Percentiles rank a stretch among this genome's conserved stretches.
Conservation (phyloP, 2,329 filamentous ascomycete species). For the Dactylellina drechsleri region DNA sequence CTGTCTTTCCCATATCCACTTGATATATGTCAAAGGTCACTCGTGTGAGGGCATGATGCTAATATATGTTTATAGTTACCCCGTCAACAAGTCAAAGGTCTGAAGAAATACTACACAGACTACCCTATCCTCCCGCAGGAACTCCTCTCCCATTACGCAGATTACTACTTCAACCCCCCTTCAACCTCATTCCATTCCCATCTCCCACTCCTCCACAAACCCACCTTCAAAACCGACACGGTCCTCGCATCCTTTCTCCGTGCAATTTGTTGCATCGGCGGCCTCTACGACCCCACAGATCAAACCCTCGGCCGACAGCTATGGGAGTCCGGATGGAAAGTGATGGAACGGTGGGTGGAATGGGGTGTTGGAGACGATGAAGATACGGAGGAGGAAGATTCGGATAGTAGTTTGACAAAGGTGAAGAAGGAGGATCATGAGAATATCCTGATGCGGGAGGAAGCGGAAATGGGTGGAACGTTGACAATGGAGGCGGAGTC, state of each 20-base stretch:
- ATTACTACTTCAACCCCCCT: slow-evolving; percentile 58
- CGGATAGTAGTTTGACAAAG: slow-evolving; percentile 42
- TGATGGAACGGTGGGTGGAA: slow-evolving; percentile 59
- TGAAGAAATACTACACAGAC: slow-evolving; percentile 54
- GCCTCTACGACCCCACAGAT: slow-evolving; percentile 58
- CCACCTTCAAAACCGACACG: slow-evolving; percentile 56
- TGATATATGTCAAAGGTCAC: not conserved
- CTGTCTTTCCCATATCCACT: not conserved
- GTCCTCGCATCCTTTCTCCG: slow-evolving; percentile 58
- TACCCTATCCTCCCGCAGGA: slow-evolving; percentile 56
- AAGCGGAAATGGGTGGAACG: slow-evolving; percentile 46
- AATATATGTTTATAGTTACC: slow-evolving; percentile 31
- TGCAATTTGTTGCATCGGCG: slow-evolving; percentile 57
- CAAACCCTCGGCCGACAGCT: slow-evolving; percentile 57
- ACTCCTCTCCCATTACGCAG: slow-evolving; percentile 57
- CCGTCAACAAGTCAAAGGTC: slow-evolving; percentile 47
- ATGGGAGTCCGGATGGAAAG: slow-evolving; percentile 58
- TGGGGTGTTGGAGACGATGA: slow-evolving; percentile 55
- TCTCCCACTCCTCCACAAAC: slow-evolving; percentile 57
- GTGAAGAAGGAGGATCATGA: slow-evolving; percentile 51
- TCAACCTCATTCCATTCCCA: slow-evolving; percentile 57
- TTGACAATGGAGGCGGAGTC: slow-evolving; percentile 43
- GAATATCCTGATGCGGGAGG: slow-evolving; percentile 33
- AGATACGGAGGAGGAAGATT: slow-evolving; percentile 55
- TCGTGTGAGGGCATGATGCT: not conserved